Evolutionary conservation across 306 rosid species (phyloP).

Genomic region (Pachyrhizus erosus): DNA sequence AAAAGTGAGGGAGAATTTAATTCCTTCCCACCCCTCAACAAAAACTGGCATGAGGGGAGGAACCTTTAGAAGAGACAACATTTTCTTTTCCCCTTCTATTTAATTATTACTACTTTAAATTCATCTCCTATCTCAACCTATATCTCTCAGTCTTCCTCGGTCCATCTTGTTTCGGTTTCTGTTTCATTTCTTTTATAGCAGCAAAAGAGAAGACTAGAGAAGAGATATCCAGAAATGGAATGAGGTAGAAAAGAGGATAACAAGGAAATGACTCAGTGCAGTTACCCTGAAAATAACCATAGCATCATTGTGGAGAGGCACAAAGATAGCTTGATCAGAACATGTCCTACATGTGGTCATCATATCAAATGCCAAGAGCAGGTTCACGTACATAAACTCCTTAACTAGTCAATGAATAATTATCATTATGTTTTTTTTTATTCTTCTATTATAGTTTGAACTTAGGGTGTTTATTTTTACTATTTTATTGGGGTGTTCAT

Average conservation of each 20-base stretch:
- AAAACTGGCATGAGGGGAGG: slow-evolving; percentile 58
- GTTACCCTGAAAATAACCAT: slow-evolving; percentile 51
- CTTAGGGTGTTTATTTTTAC: not conserved
- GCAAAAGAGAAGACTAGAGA: slow-evolving; percentile 33
- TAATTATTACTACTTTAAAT: slow-evolving; percentile 45
- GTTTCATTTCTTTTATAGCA: slow-evolving; percentile 28
- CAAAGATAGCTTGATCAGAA: slow-evolving; percentile 57
- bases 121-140: slow-evolving; percentile 39
- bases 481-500: slow-evolving; percentile 5
- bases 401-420: not conserved
- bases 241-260: slow-evolving; percentile 48
- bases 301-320: slow-evolving; percentile 50
- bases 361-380: slow-evolving; percentile 69
- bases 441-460: slow-evolving; percentile 24
- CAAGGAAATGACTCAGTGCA: slow-evolving; percentile 72
- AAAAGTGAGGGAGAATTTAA: slow-evolving; percentile 61
- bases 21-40: slow-evolving; percentile 63
- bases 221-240: slow-evolving; percentile 49
- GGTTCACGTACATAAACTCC: slow-evolving; percentile 51
- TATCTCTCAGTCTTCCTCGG: slow-evolving; percentile 32
- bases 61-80: slow-evolving; percentile 58
- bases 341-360: slow-evolving; percentile 85
- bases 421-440: not conserved
- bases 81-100: slow-evolving; percentile 48
- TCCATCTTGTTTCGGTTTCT: slow-evolving; percentile 30